Conservation (phyloP, 176 grass and related monocot genomes). For the Guadua angustifolia region DNA sequence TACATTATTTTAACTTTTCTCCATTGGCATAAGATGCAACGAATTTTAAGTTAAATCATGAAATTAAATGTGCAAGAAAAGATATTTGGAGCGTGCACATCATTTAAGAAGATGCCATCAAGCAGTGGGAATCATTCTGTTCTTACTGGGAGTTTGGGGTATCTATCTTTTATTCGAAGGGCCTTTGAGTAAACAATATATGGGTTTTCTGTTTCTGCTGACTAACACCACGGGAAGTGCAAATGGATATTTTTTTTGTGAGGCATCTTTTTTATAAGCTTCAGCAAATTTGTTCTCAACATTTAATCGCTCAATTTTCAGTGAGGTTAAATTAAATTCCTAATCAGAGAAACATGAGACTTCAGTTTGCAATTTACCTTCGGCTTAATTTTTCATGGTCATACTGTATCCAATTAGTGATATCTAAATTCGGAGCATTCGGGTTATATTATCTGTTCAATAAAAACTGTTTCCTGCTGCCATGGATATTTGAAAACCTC, state of each 20-base stretch:
- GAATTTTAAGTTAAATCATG: not conserved
- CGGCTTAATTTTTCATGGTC: not conserved
- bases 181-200: not conserved
- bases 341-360: conserved; percentile 5
- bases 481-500: conserved; percentile 23
- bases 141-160: not conserved
- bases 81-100: not conserved
- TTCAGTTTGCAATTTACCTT: not conserved
- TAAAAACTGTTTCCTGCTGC: conserved; percentile 12
- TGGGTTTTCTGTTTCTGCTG: not conserved
- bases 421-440: not conserved
- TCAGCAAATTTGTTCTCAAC: not conserved
- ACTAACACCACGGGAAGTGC: not conserved
- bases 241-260: not conserved
- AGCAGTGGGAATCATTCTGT: not conserved
- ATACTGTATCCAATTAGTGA: not conserved
- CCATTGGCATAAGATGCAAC: not conserved
- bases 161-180: not conserved
- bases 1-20: not conserved
- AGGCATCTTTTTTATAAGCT: not conserved
- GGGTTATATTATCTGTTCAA: not conserved
- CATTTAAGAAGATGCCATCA: not conserved
- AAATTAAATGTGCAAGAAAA: not conserved
- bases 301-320: not conserved
- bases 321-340: not conserved